Evolutionary conservation across 1,284 basidiomycete genomes (phyloP).

Genomic region (Trametes pubescens): DNA sequence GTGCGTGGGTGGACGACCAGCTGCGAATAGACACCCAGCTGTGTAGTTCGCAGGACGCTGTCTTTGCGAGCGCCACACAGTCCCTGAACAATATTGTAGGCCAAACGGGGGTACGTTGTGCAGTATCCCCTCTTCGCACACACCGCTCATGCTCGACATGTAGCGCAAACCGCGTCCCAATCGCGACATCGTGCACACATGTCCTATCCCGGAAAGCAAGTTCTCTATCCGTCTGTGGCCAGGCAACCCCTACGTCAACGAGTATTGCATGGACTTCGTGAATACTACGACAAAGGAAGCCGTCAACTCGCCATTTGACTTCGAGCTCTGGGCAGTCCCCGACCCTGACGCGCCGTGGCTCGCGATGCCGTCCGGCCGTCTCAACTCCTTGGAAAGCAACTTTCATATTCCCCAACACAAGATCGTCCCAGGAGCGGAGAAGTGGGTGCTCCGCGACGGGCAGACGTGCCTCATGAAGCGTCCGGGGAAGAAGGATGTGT

Average conservation of each 20-base stretch:
- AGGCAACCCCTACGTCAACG: not conserved
- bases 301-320: constrained; percentile 17
- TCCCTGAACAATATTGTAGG: not conserved
- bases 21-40: not conserved
- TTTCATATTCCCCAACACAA: constrained; percentile 5
- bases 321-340: constrained; percentile 15
- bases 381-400: constrained; percentile 3
- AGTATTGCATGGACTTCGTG: constrained; percentile 18
- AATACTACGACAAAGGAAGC: not conserved
- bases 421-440: constrained; percentile 17
- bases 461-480: constrained; percentile 10
- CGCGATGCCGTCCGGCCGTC: not conserved
- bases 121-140: not conserved
- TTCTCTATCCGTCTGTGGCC: constrained; percentile 12
- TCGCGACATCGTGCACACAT: not conserved
- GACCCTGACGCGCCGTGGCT: constrained; percentile 4
- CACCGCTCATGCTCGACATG: not conserved
- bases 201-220: constrained; percentile 10
- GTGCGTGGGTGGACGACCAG: constrained; percentile 6
- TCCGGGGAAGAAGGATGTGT: constrained; percentile 6
- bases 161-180: constrained; percentile 10
- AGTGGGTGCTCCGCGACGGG: constrained; percentile 15
- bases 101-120: constrained; percentile 3
- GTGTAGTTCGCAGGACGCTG: not conserved
- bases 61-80: not conserved